Conservation (phyloP, 164 flowering plant genomes). For the Umbilicus rupestris region DNA sequence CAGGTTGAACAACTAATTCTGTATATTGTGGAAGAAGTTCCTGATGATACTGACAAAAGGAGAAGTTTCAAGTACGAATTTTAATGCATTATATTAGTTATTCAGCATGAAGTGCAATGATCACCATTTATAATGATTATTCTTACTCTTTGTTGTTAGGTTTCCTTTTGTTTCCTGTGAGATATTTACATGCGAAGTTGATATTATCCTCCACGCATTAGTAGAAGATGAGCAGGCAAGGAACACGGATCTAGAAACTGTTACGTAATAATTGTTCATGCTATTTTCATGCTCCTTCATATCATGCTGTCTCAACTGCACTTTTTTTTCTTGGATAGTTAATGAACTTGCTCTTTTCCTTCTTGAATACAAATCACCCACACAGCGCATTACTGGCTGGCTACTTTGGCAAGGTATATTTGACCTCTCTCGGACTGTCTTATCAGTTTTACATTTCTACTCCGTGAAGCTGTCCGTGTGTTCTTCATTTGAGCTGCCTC, state of each 20-base stretch:
- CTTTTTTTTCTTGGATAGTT: slow-evolving; percentile 36
- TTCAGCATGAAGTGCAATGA: background rate
- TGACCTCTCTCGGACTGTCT: background rate
- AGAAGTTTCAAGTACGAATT: slow-evolving; percentile 63
- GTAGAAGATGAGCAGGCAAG: slow-evolving; percentile 88
- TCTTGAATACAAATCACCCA: slow-evolving; percentile 57
- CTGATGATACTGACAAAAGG: slow-evolving; percentile 65
- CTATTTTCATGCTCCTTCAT: background rate
- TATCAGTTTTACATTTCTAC: background rate
- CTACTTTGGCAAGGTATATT: slow-evolving; percentile 80
- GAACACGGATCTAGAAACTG: background rate
- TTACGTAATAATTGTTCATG: background rate
- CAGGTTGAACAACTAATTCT: slow-evolving; percentile 75
- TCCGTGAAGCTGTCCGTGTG: background rate
- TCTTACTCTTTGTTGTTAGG: slow-evolving; percentile 25
- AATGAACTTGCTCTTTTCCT: slow-evolving; percentile 82
- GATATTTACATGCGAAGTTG: slow-evolving; percentile 93
- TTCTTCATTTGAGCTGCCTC: slow-evolving; percentile 1
- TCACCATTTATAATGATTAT: background rate
- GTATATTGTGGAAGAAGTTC: slow-evolving; percentile 81
- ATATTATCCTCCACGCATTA: slow-evolving; percentile 73
- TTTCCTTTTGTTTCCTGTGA: slow-evolving; percentile 95
- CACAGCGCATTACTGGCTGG: slow-evolving; percentile 78
- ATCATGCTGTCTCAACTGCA: background rate
- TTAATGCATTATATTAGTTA: background rate